A percentile compares a stretch with the other conserved stretches of the same genome.
phyloP scores from a whole-genome alignment of 2,329 filamentous ascomycete genomes.

The Diaporthe longicolla region DNA sequence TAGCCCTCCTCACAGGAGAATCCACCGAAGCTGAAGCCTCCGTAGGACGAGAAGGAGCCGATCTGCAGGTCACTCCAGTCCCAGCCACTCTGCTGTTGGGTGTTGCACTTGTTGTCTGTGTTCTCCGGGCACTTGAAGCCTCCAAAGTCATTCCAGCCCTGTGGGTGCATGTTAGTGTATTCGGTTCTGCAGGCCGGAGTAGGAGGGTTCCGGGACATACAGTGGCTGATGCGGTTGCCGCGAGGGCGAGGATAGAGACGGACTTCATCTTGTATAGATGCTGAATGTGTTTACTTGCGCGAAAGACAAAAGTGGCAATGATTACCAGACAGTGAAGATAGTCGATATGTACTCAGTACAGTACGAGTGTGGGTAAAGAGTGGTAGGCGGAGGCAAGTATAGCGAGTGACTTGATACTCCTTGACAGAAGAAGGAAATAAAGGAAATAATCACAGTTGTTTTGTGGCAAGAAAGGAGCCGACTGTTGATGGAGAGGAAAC shows the following conservation, averaged over 20 bases:
- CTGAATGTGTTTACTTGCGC: conserved; percentile 25
- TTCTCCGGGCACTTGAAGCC: conserved; percentile 78
- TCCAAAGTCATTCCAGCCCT: conserved; percentile 50
- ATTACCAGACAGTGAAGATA: conserved; percentile 37
- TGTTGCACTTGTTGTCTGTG: conserved; percentile 82
- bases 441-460: conserved; percentile 41
- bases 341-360: conserved; percentile 41
- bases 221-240: conserved; percentile 66
- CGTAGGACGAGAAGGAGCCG: conserved; percentile 76
- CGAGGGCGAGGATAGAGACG: conserved; percentile 63
- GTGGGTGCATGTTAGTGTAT: conserved; percentile 43
- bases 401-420: conserved; percentile 70
- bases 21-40: conserved; percentile 80
- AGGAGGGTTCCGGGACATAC: conserved; percentile 49
- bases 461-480: conserved; percentile 31
- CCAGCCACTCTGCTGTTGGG: conserved; percentile 79
- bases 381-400: conserved; percentile 58
- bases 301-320: conserved; percentile 12
- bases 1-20: conserved; percentile 76
- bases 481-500: conserved; percentile 40
- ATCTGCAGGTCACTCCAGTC: conserved; percentile 75
- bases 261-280: conserved; percentile 65
- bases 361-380: conserved; percentile 47
- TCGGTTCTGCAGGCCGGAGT: not conserved
- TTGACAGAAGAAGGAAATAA: conserved; percentile 52